A percentile compares a stretch with the other conserved stretches of the same genome.
Evolutionary conservation across 1,139 yeast genomes (phyloP).

Genomic region (Suzukiozyma palmioleophila): DNA sequence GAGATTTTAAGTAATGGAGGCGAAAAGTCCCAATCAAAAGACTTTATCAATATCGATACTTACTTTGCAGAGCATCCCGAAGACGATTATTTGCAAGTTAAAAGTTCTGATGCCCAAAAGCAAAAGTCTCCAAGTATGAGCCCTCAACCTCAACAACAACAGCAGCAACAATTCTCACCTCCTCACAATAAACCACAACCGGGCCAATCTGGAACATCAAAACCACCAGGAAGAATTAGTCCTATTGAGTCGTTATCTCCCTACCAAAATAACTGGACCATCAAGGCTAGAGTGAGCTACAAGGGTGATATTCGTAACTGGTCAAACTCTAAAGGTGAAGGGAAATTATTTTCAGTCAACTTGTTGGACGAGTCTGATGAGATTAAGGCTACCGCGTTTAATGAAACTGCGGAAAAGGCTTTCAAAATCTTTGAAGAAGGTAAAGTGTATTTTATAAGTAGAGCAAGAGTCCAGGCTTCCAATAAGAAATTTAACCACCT

Average conservation of each 20-base stretch:
- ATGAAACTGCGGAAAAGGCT: slow-evolving; percentile 77
- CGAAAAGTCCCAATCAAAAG: slow-evolving; percentile 31
- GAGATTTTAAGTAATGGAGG: slow-evolving; percentile 41
- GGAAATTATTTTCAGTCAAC: slow-evolving; percentile 83
- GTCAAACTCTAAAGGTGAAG: slow-evolving; percentile 84
- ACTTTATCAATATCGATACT: slow-evolving; percentile 43
- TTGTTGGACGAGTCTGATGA: slow-evolving; percentile 94
- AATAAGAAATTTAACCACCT: slow-evolving; percentile 84
- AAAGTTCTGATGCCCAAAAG: slow-evolving; percentile 13
- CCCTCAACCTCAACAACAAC: slow-evolving; percentile 5
- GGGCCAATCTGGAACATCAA: slow-evolving; percentile 10
- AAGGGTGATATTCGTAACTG: slow-evolving; percentile 87
- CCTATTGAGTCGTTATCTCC: slow-evolving; percentile 91
- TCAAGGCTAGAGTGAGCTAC: slow-evolving; percentile 84
- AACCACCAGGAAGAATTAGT: slow-evolving; percentile 35
- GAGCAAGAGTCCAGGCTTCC: slow-evolving; percentile 77
- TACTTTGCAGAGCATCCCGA: slow-evolving; percentile 54
- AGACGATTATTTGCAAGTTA: slow-evolving; percentile 36
- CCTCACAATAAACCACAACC: slow-evolving; percentile 7
- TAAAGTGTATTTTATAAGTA: slow-evolving; percentile 78
- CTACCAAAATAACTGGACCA: slow-evolving; percentile 85
- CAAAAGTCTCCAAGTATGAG: background rate
- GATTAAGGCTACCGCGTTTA: slow-evolving; percentile 93
- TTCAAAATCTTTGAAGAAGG: slow-evolving; percentile 81
- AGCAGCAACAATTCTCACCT: slow-evolving; percentile 15